phyloP scores from a whole-genome alignment of 768 basidiomycete genomes.

The Calocybe cyanea region DNA sequence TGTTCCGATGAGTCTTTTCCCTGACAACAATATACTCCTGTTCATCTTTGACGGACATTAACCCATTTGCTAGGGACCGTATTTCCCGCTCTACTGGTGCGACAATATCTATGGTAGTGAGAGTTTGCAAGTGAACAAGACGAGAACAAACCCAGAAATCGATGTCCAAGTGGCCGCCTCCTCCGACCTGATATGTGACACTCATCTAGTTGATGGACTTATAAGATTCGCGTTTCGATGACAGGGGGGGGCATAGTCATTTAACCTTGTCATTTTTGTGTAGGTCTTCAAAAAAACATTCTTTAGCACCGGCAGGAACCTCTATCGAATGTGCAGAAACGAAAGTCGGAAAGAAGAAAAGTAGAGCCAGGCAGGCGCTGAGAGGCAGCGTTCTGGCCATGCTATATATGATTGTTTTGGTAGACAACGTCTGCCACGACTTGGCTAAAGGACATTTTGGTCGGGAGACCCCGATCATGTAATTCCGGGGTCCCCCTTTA shows the following conservation, averaged over 20 bases:
- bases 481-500: slow-evolving; percentile 15
- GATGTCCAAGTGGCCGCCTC: slow-evolving; percentile 94
- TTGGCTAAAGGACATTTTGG: too few relatives aligned
- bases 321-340: slow-evolving; percentile 67
- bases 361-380: slow-evolving; percentile 35
- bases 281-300: slow-evolving; percentile 96
- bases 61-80: slow-evolving; percentile 71
- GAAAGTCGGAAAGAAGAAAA: slow-evolving; percentile 37
- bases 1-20: slow-evolving; percentile 90
- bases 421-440: too few relatives aligned
- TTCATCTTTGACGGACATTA: slow-evolving; percentile 93
- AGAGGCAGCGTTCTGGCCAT: slow-evolving; percentile 22
- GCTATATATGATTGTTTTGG: too few relatives aligned
- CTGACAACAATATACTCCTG: slow-evolving; percentile 98
- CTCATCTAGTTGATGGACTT: slow-evolving; percentile 74
- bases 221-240: background rate
- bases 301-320: slow-evolving; percentile 75
- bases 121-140: background rate
- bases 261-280: slow-evolving; percentile 84
- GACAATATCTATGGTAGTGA: slow-evolving; percentile 54
- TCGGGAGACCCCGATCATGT: slow-evolving; percentile 15
- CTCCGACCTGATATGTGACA: slow-evolving; percentile 97
- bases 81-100: slow-evolving; percentile 98
- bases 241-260: background rate
- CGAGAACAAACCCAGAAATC: slow-evolving; percentile 81